A percentile compares a stretch with the other conserved stretches of the same genome.
These are phyloP conservation scores for Pythium aristosporum DNA, from an alignment of 352 stramenopile species.

Conservation along the genomic window DNA sequence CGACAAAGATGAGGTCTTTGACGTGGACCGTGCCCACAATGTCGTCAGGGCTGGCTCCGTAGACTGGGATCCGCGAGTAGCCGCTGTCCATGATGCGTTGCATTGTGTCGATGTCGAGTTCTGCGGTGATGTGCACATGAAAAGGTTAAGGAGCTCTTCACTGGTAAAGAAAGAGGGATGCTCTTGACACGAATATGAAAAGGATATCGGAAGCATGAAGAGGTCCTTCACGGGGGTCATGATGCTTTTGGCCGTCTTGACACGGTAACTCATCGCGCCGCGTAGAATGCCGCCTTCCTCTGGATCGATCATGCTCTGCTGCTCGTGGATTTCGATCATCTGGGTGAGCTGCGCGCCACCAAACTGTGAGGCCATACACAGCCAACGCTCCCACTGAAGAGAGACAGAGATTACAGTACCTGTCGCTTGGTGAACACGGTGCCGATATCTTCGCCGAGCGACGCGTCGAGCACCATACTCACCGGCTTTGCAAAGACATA, in stretches of 20 bases:
- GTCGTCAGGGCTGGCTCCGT: slow-evolving; percentile 80
- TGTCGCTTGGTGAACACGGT: slow-evolving; percentile 92
- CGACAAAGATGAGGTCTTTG: slow-evolving; percentile 99
- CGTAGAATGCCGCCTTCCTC: slow-evolving; percentile 94
- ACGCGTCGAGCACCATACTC: slow-evolving; percentile 89
- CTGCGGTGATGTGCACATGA: slow-evolving; percentile 27
- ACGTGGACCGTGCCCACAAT: slow-evolving; percentile 97
- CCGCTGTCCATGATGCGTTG: slow-evolving; percentile 95
- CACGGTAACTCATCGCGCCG: slow-evolving; percentile 94
- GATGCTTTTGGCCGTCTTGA: slow-evolving; percentile 88
- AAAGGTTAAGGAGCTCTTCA: slow-evolving; percentile 1
- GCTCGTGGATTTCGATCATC: slow-evolving; percentile 96
- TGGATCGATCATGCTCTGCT: slow-evolving; percentile 91
- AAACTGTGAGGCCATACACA: not conserved
- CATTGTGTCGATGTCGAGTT: slow-evolving; percentile 81
- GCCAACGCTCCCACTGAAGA: not conserved
- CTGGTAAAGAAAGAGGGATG: not conserved
- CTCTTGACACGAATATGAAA: not conserved
- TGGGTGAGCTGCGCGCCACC: slow-evolving; percentile 83
- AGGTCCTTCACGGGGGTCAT: slow-evolving; percentile 94
- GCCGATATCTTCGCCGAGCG: slow-evolving; percentile 93
- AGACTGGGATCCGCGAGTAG: slow-evolving; percentile 95
- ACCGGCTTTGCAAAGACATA: slow-evolving; percentile 95
- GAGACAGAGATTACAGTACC: not conserved
- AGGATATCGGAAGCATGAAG: slow-evolving; percentile 90